These are phyloP conservation scores for Beauveria asiatica DNA, from an alignment of 2,329 filamentous ascomycete species.

Conservation along the genomic window DNA sequence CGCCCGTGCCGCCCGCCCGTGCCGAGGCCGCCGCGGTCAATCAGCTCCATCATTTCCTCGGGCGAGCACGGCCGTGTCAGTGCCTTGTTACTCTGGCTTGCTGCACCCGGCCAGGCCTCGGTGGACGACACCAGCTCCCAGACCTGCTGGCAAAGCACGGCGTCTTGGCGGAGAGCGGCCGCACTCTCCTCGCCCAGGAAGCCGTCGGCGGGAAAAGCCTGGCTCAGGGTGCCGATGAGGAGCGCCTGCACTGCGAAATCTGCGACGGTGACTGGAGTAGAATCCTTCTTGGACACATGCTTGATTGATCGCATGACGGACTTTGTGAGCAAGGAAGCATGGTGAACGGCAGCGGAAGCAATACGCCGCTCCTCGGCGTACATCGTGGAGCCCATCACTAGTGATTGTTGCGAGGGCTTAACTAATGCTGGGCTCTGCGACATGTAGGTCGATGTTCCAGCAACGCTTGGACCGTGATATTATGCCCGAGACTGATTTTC, in stretches of 20 bases:
- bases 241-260: conserved; percentile 48
- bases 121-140: conserved; percentile 38
- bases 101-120: background rate
- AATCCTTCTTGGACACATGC: conserved; percentile 41
- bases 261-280: conserved; percentile 45
- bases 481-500: no score
- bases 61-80: conserved; percentile 30
- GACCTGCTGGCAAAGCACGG: conserved; percentile 36
- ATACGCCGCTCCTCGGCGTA: background rate
- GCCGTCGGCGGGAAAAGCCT: conserved; percentile 37
- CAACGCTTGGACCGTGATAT: no score
- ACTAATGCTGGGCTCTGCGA: no score
- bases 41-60: conserved; percentile 43
- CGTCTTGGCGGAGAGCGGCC: conserved; percentile 35
- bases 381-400: background rate
- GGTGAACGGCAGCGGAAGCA: conserved; percentile 33
- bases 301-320: conserved; percentile 26
- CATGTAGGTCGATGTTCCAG: no score
- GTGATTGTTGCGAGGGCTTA: background rate
- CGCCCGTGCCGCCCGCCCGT: conserved; percentile 24
- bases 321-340: conserved; percentile 43
- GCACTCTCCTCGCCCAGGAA: conserved; percentile 48
- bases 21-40: conserved; percentile 39
- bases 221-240: conserved; percentile 41
- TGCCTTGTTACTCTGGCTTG: no score